Percentiles rank a stretch among this genome's conserved stretches.
phyloP scores from a whole-genome alignment of 176 grass and related monocot genomes.

The Aegilops umbellulata region DNA sequence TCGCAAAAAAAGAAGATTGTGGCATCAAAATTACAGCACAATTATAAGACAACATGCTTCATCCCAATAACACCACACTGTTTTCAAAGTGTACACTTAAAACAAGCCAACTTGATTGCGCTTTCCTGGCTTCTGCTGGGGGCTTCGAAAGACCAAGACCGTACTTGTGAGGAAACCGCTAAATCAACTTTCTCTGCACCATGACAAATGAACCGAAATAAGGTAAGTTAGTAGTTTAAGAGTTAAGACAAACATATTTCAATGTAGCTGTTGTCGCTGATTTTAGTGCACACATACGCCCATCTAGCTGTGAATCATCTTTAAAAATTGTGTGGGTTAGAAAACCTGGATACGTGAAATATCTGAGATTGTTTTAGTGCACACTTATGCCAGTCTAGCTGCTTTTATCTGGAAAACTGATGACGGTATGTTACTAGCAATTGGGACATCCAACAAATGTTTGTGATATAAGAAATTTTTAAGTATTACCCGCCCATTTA shows the following conservation, averaged over 20 bases:
- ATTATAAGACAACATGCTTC: not conserved
- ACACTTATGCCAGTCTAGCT: not conserved
- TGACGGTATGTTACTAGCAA: not conserved
- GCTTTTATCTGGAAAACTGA: not conserved
- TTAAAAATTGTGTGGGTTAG: not conserved
- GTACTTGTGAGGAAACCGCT: slow-evolving; percentile 75
- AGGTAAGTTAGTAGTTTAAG: not conserved
- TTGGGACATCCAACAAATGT: not conserved
- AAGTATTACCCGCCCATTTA: not conserved
- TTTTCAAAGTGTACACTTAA: not conserved
- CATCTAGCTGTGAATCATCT: not conserved
- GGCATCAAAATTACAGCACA: not conserved
- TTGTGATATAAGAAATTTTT: no score
- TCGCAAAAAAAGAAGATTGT: no score
- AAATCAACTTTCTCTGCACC: slow-evolving; percentile 76
- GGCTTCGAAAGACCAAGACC: slow-evolving; percentile 48
- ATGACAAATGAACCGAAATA: not conserved
- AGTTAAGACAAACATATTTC: no score
- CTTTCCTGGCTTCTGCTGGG: slow-evolving; percentile 5
- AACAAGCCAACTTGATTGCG: slow-evolving; percentile 19
- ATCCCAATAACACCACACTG: not conserved
- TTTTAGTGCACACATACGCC: no score
- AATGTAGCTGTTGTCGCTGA: no score
- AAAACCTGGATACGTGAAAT: not conserved
- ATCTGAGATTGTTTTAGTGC: not conserved